Base-by-base conservation (phyloP, 1,139 yeast species). In the Zygosaccharomyces pseudobailii region DNA sequence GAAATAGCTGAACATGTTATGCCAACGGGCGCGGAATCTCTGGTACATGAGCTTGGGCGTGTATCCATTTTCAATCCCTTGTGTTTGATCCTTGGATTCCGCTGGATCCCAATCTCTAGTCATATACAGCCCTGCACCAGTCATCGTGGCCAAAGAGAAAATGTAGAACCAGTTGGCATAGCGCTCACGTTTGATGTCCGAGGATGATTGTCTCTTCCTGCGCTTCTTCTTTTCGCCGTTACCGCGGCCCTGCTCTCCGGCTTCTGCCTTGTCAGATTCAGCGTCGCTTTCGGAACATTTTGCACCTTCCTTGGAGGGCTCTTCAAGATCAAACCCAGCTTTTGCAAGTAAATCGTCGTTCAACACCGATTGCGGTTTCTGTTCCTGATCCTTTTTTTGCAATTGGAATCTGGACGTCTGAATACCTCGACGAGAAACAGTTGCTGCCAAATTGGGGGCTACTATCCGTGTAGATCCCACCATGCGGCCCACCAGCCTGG, bases 31-130 rank as follows among this genome's bases (percentile, higher is more conserved):
- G 55, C 69, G 74, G 56, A 87, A 75, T 65, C 98, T 79, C 33
- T 71, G 73, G 69, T 79, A 82, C 73, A 87, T 78, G 32, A 78
- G 74, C n/a, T 65, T 70, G 9, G 88, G 84, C 5, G 84, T 67
- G 65, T 79, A 84, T 2, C 96, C 97, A 62, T 83, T 79, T 42
- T 74, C 80, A 52, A 83, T 73, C 25, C 71, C 74, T 39, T 74
- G 69, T 54, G 70, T 76, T 47, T 72, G 66, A 54, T 76, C 74
- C 51, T 78, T 80, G 54, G 84, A 86, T 55, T 85, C 94, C 50
- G 75, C 85, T 13, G 78, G 81, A 54, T 87, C 96, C 90, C 96
- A 90, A 61, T 89, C 83, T 68, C 98, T 82, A 47, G 85, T 78
- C 72, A 88, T 68, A 67, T 87, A 92, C 19, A 59, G 43, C 7